Evolutionary conservation across 2,329 filamentous ascomycete species (phyloP).

Genomic region (Aspergillus intermedius): DNA sequence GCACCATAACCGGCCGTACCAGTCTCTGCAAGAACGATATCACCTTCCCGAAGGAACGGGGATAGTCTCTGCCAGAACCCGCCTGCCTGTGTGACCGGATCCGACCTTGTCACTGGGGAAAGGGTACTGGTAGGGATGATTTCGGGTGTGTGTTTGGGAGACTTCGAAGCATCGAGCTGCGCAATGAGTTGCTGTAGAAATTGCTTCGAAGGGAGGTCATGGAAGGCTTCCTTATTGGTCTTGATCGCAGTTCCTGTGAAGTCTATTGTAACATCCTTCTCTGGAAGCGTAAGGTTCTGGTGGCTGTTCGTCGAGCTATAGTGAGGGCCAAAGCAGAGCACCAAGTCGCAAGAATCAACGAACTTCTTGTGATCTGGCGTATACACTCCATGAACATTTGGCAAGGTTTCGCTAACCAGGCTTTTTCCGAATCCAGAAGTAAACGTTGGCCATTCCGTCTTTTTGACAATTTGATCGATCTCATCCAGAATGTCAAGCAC

Average conservation of each 20-base stretch:
- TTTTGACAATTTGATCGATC: slow-evolving; percentile 37
- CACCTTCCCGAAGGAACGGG: slow-evolving; percentile 45
- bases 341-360: slow-evolving; percentile 35
- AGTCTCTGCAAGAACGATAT: slow-evolving; percentile 54
- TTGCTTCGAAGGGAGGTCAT: slow-evolving; percentile 68
- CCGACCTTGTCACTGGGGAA: slow-evolving; percentile 18
- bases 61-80: slow-evolving; percentile 45
- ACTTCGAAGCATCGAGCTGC: slow-evolving; percentile 50
- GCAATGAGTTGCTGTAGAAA: slow-evolving; percentile 66
- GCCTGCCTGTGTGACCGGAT: slow-evolving; percentile 43
- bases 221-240: slow-evolving; percentile 73
- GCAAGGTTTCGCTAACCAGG: slow-evolving; percentile 40
- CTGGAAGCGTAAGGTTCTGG: slow-evolving; percentile 74
- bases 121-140: slow-evolving; percentile 40
- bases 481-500: slow-evolving; percentile 33
- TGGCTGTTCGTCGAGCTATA: slow-evolving; percentile 47
- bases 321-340: slow-evolving; percentile 38
- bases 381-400: slow-evolving; percentile 47
- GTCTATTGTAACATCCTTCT: slow-evolving; percentile 70
- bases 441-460: slow-evolving; percentile 42
- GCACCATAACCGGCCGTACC: slow-evolving; percentile 53
- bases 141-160: slow-evolving; percentile 33
- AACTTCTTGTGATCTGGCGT: slow-evolving; percentile 12
- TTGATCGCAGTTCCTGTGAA: slow-evolving; percentile 68
- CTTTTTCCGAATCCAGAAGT: slow-evolving; percentile 45